Percentiles rank a stretch among this genome's conserved stretches.
Conservation (phyloP, 345 rosid genomes). For the Moringa oleifera region DNA sequence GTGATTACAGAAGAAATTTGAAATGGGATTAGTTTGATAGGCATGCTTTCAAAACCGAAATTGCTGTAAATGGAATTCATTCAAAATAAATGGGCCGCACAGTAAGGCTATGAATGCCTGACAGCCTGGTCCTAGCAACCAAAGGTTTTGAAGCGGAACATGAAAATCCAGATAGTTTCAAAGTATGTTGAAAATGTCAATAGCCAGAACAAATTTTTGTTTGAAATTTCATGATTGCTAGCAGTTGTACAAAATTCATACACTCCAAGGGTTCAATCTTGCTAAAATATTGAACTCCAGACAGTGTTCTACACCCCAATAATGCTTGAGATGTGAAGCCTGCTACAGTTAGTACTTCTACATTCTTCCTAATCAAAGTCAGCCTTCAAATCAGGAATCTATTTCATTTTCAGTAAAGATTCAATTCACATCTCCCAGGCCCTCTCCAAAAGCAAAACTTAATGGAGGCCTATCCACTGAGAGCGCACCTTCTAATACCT, state of each 20-base stretch:
- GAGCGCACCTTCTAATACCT: conserved; percentile 39
- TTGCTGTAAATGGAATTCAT: too few species aligned
- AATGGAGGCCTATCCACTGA: conserved; percentile 38
- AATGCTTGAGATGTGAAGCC: not conserved
- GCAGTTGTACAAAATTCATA: not conserved
- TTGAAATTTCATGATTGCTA: not conserved
- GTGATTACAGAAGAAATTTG: too few species aligned
- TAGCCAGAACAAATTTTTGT: too few species aligned
- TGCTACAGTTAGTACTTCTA: not conserved
- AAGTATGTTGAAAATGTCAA: not conserved
- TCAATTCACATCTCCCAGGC: not conserved
- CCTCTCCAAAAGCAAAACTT: conserved; percentile 13
- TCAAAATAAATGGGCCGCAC: too few species aligned
- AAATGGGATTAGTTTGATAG: too few species aligned
- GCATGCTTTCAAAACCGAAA: too few species aligned
- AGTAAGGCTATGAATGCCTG: too few species aligned
- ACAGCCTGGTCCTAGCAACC: too few species aligned
- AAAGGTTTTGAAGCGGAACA: too few species aligned
- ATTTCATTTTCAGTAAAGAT: conserved; percentile 7
- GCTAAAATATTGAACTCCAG: conserved; percentile 10
- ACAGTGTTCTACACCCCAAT: not conserved
- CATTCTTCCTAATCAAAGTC: conserved; percentile 7
- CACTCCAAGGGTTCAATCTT: conserved; percentile 13
- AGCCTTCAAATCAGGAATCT: conserved; percentile 11
- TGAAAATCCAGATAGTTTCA: not conserved